Percentiles rank a stretch among this genome's conserved stretches.
Evolutionary conservation across 768 basidiomycete genomes (phyloP).

Genomic region (Pulveroboletus sp.): DNA sequence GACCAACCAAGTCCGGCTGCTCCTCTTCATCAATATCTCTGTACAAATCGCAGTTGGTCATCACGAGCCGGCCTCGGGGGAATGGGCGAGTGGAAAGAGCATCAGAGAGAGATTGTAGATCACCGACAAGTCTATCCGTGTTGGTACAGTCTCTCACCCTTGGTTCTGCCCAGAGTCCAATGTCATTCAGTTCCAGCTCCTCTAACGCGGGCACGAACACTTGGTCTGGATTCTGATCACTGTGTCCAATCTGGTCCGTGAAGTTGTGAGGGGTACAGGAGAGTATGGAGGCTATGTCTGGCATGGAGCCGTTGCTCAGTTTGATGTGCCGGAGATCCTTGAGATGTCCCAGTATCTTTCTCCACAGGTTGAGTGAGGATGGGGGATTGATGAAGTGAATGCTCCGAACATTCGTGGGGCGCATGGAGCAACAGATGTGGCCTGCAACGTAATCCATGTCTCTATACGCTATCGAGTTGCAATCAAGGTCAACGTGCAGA

Average conservation of each 20-base stretch:
- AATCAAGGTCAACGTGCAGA: too few species aligned
- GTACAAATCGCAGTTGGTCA: too few species aligned
- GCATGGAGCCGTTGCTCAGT: neutral
- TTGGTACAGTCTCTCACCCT: too few species aligned
- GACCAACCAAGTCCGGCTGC: too few species aligned
- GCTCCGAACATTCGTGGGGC: neutral
- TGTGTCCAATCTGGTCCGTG: neutral
- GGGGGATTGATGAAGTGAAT: neutral
- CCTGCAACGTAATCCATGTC: neutral
- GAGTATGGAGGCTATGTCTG: neutral
- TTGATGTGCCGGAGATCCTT: neutral
- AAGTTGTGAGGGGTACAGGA: neutral
- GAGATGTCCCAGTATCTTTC: neutral
- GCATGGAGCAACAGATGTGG: neutral
- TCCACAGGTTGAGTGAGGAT: conserved; percentile 4
- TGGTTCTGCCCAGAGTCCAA: neutral
- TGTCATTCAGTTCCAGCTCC: neutral
- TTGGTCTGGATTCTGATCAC: neutral
- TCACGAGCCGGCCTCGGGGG: neutral
- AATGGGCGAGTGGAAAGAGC: neutral
- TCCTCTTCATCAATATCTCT: too few species aligned
- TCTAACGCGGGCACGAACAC: neutral
- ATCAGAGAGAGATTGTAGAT: neutral
- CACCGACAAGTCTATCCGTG: too few species aligned
- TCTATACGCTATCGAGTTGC: too few species aligned